Evolutionary conservation across 345 rosid genomes (phyloP).

Genomic region (Erodium maritimum): DNA sequence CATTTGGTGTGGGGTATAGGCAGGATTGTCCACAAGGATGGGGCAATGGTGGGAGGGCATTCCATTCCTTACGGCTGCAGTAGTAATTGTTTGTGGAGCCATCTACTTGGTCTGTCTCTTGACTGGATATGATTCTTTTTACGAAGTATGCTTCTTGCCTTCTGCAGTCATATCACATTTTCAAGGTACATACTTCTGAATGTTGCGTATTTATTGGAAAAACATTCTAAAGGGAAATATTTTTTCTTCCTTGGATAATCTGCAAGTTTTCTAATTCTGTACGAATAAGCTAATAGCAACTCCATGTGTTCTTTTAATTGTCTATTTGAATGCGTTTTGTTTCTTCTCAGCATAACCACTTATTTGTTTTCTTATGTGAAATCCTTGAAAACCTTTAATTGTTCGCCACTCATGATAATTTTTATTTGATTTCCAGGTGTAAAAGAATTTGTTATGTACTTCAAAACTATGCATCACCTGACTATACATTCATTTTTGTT

Average conservation of each 20-base stretch:
- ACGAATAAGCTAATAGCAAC: too few species aligned
- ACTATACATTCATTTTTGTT: too few species aligned
- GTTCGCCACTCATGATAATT: background rate
- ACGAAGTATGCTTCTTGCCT: conserved; percentile 80
- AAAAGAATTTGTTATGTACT: too few species aligned
- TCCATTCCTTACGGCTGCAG: conserved; percentile 70
- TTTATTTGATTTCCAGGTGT: too few species aligned
- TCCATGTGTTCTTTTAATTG: background rate
- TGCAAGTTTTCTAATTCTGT: too few species aligned
- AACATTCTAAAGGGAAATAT: too few species aligned
- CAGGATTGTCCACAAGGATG: conserved; percentile 60
- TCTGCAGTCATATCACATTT: conserved; percentile 51
- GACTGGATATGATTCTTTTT: conserved; percentile 75
- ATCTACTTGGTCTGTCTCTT: conserved; percentile 72
- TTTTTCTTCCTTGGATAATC: too few species aligned
- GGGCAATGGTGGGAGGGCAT: conserved; percentile 89
- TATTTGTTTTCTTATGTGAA: background rate
- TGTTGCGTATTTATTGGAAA: background rate
- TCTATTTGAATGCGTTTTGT: background rate
- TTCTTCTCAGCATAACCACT: background rate
- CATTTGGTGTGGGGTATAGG: conserved; percentile 29
- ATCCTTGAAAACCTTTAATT: background rate
- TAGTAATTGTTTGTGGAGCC: conserved; percentile 56
- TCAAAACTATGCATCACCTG: too few species aligned
- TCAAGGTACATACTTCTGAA: conserved; percentile 43